Percentiles rank a stretch among this genome's conserved stretches.
Conservation (phyloP, 2,329 filamentous ascomycete species). For the Fusarium pseudonygamai region DNA sequence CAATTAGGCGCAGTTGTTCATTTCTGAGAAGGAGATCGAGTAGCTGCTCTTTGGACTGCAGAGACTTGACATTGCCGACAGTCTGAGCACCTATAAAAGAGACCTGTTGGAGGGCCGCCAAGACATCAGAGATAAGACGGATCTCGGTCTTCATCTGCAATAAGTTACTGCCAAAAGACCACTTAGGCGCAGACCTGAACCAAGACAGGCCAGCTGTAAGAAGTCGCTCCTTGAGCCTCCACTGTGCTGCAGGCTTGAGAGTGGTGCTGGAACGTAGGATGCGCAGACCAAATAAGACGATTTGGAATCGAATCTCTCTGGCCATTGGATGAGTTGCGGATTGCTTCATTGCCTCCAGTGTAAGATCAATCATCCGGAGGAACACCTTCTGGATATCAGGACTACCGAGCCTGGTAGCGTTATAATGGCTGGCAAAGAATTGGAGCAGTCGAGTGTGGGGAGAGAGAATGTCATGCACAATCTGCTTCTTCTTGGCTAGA, state of each 20-base stretch:
- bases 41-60: constrained; percentile 85
- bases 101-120: constrained; percentile 71
- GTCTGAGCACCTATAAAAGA: constrained; percentile 65
- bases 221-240: constrained; percentile 88
- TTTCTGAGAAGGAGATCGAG: constrained; percentile 82
- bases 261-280: constrained; percentile 79
- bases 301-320: constrained; percentile 89
- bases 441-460: constrained; percentile 88
- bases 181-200: constrained; percentile 85
- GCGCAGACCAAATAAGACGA: constrained; percentile 82
- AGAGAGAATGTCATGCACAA: constrained; percentile 82
- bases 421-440: constrained; percentile 94
- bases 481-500: constrained; percentile 78
- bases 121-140: constrained; percentile 80
- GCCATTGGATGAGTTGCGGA: constrained; percentile 85
- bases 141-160: constrained; percentile 94
- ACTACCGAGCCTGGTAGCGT: constrained; percentile 86
- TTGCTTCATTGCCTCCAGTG: constrained; percentile 76
- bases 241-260: constrained; percentile 70
- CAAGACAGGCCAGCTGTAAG: constrained; percentile 87
- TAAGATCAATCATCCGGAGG: constrained; percentile 80
- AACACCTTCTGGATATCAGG: constrained; percentile 84
- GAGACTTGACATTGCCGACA: constrained; percentile 67
- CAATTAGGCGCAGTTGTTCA: constrained; percentile 82
- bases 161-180: constrained; percentile 95